Evolutionary conservation across 1,139 yeast genomes (phyloP), one percentile per base, ranked within the genome.

Genomic region (Saccharomyces uvarum): DNA sequence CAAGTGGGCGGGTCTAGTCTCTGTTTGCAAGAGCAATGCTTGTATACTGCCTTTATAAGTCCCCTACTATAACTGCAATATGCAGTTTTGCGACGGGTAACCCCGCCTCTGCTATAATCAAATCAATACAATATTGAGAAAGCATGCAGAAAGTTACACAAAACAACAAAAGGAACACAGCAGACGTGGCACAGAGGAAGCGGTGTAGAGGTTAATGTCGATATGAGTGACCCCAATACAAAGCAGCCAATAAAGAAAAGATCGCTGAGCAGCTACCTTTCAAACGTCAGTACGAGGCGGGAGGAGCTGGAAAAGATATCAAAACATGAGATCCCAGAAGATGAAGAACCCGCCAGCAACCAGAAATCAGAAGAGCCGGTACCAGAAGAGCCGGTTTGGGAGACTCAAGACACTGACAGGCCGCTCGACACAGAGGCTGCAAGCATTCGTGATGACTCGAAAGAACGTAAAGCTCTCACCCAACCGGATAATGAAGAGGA

Each of bases 261-360:
- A 51, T 68, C 72, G 1, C 57, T 71, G 49, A 66, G 73, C 47
- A 70, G 68, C 48, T 70, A 71, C 53, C 56, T 71, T 27, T 68
- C 72, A n/a, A 69, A 68, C 53, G 67, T 69, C 2, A 61, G 54
- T 16, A 58, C 64, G 24, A 60, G 72, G 56, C 64, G 67, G 49
- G 67, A 62, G 50, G 71, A 70, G 58, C 58, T 59, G 54, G 67
- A 59, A 51, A 64, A 55, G 57, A 56, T 59, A 26, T 61, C 59
- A 4, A 51, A 33, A 33, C 50, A 56, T 38, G 32, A 51, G 21
- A 53, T 55, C 48, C 52, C 55, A n/a, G 53, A 50, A 9, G 51
- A 52, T 26, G 38, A 50, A 31, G 48, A 47, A 24, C 11, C n/a
- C 13, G 50, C 13, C 9, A 4, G 51, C 24, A 54, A 54, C 51